These are phyloP conservation scores for Grosmannia serpens DNA, from an alignment of 2,329 filamentous ascomycete genomes.

Conservation along the genomic window DNA sequence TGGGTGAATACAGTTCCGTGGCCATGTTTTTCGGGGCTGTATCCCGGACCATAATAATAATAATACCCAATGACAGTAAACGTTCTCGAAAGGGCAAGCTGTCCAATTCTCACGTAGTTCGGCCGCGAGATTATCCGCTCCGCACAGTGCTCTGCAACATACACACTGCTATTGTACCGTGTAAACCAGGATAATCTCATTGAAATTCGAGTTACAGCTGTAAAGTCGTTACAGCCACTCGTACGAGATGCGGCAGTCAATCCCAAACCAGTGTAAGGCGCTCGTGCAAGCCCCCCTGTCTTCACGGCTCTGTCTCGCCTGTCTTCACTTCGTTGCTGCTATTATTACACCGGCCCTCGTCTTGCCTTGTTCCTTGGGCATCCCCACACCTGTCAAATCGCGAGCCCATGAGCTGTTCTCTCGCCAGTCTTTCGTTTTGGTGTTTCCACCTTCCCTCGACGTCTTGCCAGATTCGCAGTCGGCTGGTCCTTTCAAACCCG, in stretches of 20 bases:
- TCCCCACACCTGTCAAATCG: not conserved
- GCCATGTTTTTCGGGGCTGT: not conserved
- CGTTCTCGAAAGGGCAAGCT: slow-evolving; percentile 4
- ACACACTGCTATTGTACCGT: not conserved
- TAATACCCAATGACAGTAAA: not conserved
- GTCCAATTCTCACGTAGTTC: not conserved
- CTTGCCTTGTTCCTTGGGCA: not conserved
- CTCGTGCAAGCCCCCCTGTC: not conserved
- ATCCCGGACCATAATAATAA: too few species aligned
- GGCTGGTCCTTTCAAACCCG: slow-evolving; percentile 4
- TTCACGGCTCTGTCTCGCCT: not conserved
- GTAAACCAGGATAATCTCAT: not conserved
- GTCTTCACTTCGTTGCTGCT: not conserved
- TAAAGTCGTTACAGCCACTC: not conserved
- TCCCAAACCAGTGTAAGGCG: not conserved
- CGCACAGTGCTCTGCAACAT: too few species aligned
- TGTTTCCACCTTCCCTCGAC: not conserved
- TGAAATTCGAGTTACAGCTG: not conserved
- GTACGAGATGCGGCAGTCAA: not conserved
- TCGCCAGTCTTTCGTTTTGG: not conserved
- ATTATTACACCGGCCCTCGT: too few species aligned
- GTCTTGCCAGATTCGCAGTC: not conserved
- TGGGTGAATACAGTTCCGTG: not conserved
- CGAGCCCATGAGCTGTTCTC: not conserved
- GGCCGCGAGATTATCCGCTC: not conserved